A percentile compares a stretch with the other conserved stretches of the same genome.
Evolutionary conservation across 2,329 filamentous ascomycete species (phyloP).

Genomic region (Sarocladium strictum): DNA sequence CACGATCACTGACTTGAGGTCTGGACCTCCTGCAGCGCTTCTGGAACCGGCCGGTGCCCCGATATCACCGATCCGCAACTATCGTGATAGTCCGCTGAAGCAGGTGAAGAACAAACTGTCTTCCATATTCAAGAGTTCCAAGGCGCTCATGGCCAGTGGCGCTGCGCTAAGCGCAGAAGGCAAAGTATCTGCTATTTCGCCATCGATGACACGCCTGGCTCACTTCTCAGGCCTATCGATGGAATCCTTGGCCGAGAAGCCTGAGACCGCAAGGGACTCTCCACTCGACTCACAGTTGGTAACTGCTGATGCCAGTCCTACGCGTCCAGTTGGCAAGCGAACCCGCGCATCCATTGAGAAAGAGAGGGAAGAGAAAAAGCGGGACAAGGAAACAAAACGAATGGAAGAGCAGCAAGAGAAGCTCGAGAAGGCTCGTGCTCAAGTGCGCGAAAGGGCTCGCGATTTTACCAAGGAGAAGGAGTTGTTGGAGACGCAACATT

Average conservation of each 20-base stretch:
- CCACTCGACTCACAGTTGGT: conserved; percentile 16
- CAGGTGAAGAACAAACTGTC: conserved; percentile 91
- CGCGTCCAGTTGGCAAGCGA: conserved; percentile 36
- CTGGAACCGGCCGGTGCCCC: conserved; percentile 39
- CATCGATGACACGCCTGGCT: conserved; percentile 42
- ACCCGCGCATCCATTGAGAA: conserved; percentile 55
- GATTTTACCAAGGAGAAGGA: conserved; percentile 54
- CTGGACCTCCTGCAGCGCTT: conserved; percentile 41
- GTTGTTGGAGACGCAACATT: conserved; percentile 25
- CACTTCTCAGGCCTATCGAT: conserved; percentile 39
- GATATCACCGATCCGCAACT: conserved; percentile 50
- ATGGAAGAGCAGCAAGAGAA: conserved; percentile 55
- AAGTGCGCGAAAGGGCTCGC: conserved; percentile 63
- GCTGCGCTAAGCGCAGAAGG: conserved; percentile 57
- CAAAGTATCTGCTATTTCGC: conserved; percentile 51
- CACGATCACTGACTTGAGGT: conserved; percentile 50
- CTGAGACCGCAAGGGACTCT: conserved; percentile 15
- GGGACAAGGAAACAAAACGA: conserved; percentile 58
- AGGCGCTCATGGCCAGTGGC: conserved; percentile 76
- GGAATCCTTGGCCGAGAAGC: conserved; percentile 34
- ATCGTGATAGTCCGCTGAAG: conserved; percentile 74
- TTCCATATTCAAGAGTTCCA: conserved; percentile 83
- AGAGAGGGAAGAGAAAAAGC: conserved; percentile 60
- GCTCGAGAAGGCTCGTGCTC: conserved; percentile 61
- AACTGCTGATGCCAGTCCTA: conserved; percentile 29